These are phyloP conservation scores for Penicillium brevicompactum DNA, from an alignment of 2,329 filamentous ascomycete genomes.

Conservation along the genomic window DNA sequence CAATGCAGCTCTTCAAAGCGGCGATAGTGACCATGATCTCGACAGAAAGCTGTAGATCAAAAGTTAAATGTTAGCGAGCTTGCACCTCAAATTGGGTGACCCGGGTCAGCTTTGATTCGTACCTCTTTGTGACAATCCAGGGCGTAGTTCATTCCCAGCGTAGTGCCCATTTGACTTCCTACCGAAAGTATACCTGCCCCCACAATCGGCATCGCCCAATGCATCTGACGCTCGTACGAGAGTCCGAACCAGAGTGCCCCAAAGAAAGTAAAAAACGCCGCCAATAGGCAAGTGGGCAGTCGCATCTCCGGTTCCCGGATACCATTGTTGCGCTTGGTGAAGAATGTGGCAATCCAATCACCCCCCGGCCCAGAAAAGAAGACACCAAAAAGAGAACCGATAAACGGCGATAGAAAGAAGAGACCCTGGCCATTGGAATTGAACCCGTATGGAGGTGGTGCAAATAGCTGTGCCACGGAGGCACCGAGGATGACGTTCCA, in stretches of 20 bases:
- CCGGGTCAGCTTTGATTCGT: not conserved
- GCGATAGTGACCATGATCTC: constrained; percentile 34
- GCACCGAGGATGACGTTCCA: constrained; percentile 35
- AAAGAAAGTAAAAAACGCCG: constrained; percentile 29
- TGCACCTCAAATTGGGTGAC: not conserved
- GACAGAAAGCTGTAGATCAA: constrained; percentile 18
- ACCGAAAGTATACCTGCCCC: constrained; percentile 28
- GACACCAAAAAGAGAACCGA: constrained; percentile 26
- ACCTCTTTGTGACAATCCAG: constrained; percentile 29
- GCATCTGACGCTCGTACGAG: constrained; percentile 25
- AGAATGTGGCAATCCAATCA: constrained; percentile 21
- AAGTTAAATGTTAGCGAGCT: not conserved
- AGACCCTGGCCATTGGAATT: constrained; percentile 26
- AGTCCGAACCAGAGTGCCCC: constrained; percentile 24
- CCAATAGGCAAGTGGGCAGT: constrained; percentile 20
- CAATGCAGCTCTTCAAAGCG: constrained; percentile 27
- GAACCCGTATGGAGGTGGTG: constrained; percentile 27
- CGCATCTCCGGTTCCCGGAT: constrained; percentile 23
- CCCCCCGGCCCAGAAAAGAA: constrained; percentile 23
- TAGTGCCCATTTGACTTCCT: constrained; percentile 33
- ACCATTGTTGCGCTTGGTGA: constrained; percentile 18
- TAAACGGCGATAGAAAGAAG: constrained; percentile 26
- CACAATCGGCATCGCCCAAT: constrained; percentile 23
- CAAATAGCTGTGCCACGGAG: constrained; percentile 28
- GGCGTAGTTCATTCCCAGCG: constrained; percentile 26